These are phyloP conservation scores for Spergularia azorica DNA, from an alignment of 179 eudicot genomes.

Conservation along the genomic window DNA sequence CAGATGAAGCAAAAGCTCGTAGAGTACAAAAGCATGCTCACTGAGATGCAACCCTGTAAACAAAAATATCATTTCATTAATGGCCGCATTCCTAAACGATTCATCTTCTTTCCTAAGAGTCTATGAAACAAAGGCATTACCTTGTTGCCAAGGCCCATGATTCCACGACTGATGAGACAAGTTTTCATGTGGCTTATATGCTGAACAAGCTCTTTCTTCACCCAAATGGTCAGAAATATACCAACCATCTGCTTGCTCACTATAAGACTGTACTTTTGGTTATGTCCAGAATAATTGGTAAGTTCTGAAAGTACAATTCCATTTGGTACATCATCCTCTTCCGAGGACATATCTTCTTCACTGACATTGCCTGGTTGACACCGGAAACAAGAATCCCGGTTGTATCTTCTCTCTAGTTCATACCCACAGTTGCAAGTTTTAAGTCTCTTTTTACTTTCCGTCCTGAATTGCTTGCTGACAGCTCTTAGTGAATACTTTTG, in stretches of 20 bases:
- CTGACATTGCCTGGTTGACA: slow-evolving; percentile 46
- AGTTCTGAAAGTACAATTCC: slow-evolving; percentile 32
- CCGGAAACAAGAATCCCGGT: slow-evolving; percentile 59
- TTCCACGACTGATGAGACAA: slow-evolving; percentile 64
- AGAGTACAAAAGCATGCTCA: slow-evolving; percentile 61
- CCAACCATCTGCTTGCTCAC: slow-evolving; percentile 90
- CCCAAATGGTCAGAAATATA: slow-evolving; percentile 74
- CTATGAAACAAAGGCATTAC: slow-evolving; percentile 30
- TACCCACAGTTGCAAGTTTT: slow-evolving; percentile 58
- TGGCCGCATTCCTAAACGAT: not conserved
- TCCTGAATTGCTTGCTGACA: slow-evolving; percentile 51
- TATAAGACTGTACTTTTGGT: slow-evolving; percentile 49
- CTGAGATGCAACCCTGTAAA: slow-evolving; percentile 79
- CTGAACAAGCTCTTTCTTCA: slow-evolving; percentile 52
- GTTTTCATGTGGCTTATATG: slow-evolving; percentile 60
- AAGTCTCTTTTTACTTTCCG: slow-evolving; percentile 50
- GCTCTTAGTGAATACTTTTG: slow-evolving; percentile 59
- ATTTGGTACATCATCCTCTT: slow-evolving; percentile 47
- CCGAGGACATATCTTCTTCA: slow-evolving; percentile 47
- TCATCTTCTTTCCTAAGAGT: not conserved
- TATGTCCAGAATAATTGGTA: slow-evolving; percentile 21
- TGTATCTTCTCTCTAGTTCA: slow-evolving; percentile 47
- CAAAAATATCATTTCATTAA: not conserved
- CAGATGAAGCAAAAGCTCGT: slow-evolving; percentile 86
- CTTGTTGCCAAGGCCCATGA: slow-evolving; percentile 87